Percentiles rank a stretch among this genome's conserved stretches.
Evolutionary conservation across 768 basidiomycete genomes (phyloP).

Genomic region (Chalciporus pseudorubinellus): DNA sequence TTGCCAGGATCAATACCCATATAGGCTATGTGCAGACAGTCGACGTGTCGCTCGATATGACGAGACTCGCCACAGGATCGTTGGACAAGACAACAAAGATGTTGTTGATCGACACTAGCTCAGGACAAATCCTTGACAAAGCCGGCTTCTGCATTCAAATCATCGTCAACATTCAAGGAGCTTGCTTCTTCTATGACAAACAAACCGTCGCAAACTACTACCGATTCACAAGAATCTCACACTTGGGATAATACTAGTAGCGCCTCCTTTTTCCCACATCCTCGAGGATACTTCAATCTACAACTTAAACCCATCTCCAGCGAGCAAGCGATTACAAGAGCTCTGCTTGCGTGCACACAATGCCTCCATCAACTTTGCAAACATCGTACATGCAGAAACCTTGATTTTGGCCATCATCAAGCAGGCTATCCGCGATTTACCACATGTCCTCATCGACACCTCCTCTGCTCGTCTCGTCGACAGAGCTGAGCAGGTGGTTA

Average conservation of each 20-base stretch:
- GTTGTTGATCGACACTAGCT: constrained; percentile 10
- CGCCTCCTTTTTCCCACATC: no score
- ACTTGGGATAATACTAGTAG: constrained; percentile 9
- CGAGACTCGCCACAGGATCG: no score
- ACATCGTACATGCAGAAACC: not conserved
- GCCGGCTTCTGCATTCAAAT: constrained; percentile 2
- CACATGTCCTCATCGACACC: constrained; percentile 12
- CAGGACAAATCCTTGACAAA: constrained; percentile 10
- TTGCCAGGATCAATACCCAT: no score
- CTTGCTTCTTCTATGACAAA: constrained; percentile 12
- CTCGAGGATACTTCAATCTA: constrained; percentile 3
- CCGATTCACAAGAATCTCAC: constrained; percentile 13
- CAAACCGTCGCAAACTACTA: constrained; percentile 4
- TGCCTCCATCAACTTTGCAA: not conserved
- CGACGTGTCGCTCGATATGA: no score
- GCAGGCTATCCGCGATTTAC: constrained; percentile 3
- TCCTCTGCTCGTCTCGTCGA: constrained; percentile 5
- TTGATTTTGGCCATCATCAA: constrained; percentile 1
- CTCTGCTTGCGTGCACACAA: constrained; percentile 1
- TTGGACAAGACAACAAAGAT: no score
- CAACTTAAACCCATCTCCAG: constrained; percentile 6
- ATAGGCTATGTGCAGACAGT: no score
- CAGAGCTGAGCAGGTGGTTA: not conserved
- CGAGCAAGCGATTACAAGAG: not conserved
- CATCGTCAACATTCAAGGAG: constrained; percentile 2